Evolutionary conservation across 306 rosid species (phyloP).

Genomic region (Vigna unguiculata): DNA sequence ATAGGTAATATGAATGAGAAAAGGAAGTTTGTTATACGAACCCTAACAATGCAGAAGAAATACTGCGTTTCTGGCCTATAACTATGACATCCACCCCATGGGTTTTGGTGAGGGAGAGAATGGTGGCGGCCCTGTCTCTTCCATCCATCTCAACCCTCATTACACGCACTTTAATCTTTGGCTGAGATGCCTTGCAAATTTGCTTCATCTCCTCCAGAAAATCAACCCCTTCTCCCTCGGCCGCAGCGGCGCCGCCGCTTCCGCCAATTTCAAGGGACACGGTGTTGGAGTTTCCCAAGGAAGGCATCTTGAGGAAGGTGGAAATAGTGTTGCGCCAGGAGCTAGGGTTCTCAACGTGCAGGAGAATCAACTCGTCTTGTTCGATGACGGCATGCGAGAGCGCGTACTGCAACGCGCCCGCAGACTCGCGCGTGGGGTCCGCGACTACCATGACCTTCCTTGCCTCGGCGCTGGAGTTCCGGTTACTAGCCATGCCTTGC

Average conservation of each 20-base stretch:
- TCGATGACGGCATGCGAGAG: constrained; percentile 64
- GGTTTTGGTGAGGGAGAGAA: constrained; percentile 53
- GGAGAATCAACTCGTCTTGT: constrained; percentile 74
- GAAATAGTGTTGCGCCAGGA: constrained; percentile 64
- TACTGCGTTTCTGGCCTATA: constrained; percentile 71
- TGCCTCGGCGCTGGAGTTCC: constrained; percentile 32
- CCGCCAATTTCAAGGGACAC: constrained; percentile 45
- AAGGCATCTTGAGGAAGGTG: constrained; percentile 65
- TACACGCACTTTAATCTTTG: constrained; percentile 51
- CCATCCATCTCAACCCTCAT: constrained; percentile 56
- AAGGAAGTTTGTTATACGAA: not conserved
- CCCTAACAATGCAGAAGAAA: constrained; percentile 77
- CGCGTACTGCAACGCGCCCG: constrained; percentile 74
- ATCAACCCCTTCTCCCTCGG: constrained; percentile 45
- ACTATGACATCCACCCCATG: constrained; percentile 64
- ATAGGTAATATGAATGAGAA: not conserved
- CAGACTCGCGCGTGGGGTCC: constrained; percentile 77
- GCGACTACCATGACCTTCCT: constrained; percentile 76
- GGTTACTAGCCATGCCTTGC: constrained; percentile 52
- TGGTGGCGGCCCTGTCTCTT: constrained; percentile 60
- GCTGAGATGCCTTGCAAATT: constrained; percentile 58
- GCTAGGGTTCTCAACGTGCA: constrained; percentile 60
- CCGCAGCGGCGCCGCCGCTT: constrained; percentile 41
- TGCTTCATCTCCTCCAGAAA: constrained; percentile 75
- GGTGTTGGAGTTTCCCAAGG: constrained; percentile 33